Evolutionary conservation across 2,329 filamentous ascomycete genomes (phyloP), one percentile per base, ranked within the genome.

Genomic region (Herpomyces periplanetae): DNA sequence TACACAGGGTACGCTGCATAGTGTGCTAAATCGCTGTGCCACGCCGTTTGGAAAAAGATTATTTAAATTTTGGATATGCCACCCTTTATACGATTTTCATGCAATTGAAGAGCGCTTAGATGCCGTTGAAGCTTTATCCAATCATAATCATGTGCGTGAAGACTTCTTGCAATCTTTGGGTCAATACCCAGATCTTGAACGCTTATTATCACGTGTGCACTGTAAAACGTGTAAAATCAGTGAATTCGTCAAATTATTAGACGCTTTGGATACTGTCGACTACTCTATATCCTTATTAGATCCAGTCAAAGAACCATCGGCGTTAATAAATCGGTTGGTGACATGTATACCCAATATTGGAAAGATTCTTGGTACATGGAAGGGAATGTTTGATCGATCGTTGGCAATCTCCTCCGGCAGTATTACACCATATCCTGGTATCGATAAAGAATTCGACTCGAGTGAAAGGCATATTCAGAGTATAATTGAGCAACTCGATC

Each of bases 201-300:
- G 80, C 15, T 50, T 91, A 17, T 84, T 91, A 20, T 96, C 80
- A 11, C 62, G 80, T 5, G 63, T 96, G 5, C 80, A 96, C 31
- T 80, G 80, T 1, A 66, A 68, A 1, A 57, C 57, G n/a, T 88
- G 73, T 41, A 68, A 59, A 31, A 54, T 71, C 0, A 65, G 80
- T 22, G 80, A 96, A 34, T 96, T 96, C 35, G 57, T 91, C 17
- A 64, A 60, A 18, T 75, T 91, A 0, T 46, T 96, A 0, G 73
- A 91, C 36, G 80, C 80, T 0, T 96, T 88, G 29, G 80, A 91
- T 41, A 75, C 88, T 38, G 91, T 96, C 17, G 71, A 88, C 26
- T 80, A 87, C 35, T 85, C 73, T 1, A 68, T 87, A 49, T 52
- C 56, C 19, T 47, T 91, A 10, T 49, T 91, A 1, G 49, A 59